Conservation (phyloP, 2,329 filamentous ascomycete species). For the Neofusicoccum ribis region DNA sequence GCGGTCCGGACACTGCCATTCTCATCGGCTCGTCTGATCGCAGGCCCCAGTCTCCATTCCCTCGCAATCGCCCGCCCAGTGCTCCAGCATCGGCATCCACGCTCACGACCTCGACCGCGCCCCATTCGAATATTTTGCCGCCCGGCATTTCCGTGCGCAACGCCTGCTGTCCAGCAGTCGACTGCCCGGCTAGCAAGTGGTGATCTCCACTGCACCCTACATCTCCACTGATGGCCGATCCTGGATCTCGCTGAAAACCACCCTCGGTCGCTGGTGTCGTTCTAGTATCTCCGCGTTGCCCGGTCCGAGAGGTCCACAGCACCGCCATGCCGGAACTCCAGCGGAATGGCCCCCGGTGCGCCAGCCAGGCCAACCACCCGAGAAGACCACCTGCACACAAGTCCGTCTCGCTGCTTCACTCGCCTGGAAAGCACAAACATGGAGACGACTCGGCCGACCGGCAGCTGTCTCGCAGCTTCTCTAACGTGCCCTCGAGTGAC, state of each 20-base stretch:
- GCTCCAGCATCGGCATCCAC: not conserved
- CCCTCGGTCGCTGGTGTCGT: not conserved
- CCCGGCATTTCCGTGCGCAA: not conserved
- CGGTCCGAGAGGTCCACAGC: not conserved
- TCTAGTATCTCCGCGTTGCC: not conserved
- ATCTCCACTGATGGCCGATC: constrained; percentile 19
- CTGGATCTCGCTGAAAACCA: not conserved
- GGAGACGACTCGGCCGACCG: not conserved
- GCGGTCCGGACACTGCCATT: not conserved
- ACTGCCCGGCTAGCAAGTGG: not conserved
- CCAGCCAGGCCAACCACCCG: constrained; percentile 28
- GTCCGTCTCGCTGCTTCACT: constrained; percentile 50
- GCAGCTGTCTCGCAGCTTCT: constrained; percentile 1
- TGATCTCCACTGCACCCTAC: not conserved
- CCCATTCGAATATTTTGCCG: not conserved
- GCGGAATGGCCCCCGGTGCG: not conserved
- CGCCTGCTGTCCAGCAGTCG: not conserved
- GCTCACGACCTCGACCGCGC: not conserved
- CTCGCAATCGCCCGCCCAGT: not conserved
- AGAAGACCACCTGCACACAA: constrained; percentile 46
- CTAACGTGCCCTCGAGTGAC: constrained; percentile 16
- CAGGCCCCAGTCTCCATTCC: not conserved
- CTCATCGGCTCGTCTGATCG: not conserved
- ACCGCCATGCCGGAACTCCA: constrained; percentile 3
- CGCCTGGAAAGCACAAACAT: constrained; percentile 25